These are phyloP conservation scores for Amylocarpus encephaloides DNA, from an alignment of 2,329 filamentous ascomycete species.

Conservation along the genomic window DNA sequence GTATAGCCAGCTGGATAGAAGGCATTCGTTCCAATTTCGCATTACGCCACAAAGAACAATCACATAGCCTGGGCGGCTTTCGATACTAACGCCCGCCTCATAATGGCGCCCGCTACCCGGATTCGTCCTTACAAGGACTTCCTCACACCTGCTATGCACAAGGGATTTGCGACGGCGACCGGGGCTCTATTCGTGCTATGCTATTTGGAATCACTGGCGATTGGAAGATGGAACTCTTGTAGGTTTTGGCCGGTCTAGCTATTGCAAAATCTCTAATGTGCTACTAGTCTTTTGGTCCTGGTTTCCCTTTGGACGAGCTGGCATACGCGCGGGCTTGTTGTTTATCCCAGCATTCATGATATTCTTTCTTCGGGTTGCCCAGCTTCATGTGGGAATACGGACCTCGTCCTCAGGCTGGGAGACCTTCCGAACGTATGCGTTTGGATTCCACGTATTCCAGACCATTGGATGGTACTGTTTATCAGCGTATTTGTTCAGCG, in stretches of 20 bases:
- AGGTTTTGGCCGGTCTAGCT: slow-evolving; percentile 32
- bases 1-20: background rate
- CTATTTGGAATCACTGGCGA: slow-evolving; percentile 63
- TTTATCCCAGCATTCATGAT: slow-evolving; percentile 71
- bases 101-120: slow-evolving; percentile 29
- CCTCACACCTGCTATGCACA: slow-evolving; percentile 79
- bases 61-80: background rate
- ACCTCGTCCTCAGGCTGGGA: slow-evolving; percentile 64
- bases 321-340: slow-evolving; percentile 67
- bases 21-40: background rate
- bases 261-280: slow-evolving; percentile 6
- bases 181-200: slow-evolving; percentile 63
- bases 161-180: slow-evolving; percentile 75
- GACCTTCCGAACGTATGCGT: slow-evolving; percentile 52
- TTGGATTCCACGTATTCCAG: slow-evolving; percentile 53
- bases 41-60: background rate
- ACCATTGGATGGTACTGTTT: slow-evolving; percentile 70
- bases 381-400: slow-evolving; percentile 68
- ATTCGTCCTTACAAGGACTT: slow-evolving; percentile 57
- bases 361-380: slow-evolving; percentile 78
- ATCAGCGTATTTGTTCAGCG: slow-evolving; percentile 73
- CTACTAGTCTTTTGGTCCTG: slow-evolving; percentile 72
- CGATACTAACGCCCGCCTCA: slow-evolving; percentile 5
- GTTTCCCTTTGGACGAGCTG: slow-evolving; percentile 73
- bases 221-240: slow-evolving; percentile 67